Conservation (phyloP, 1,284 basidiomycete species). For the Moesziomyces globuligerus region DNA sequence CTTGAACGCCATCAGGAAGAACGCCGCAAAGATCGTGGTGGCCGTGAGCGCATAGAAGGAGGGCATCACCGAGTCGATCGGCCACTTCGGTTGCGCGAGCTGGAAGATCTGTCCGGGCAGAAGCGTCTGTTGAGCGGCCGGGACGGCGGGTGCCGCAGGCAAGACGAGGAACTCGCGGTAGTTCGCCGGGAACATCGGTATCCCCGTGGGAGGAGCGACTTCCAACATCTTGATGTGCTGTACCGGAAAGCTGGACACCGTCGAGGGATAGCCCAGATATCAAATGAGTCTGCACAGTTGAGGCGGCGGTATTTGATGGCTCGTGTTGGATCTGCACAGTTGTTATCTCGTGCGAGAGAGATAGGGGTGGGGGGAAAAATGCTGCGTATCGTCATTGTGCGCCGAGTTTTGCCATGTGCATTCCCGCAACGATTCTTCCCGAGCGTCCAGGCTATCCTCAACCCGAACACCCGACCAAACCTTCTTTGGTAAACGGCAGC, state of each 20-base stretch:
- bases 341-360: background rate
- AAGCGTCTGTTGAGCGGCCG: constrained; percentile 22
- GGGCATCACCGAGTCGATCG: constrained; percentile 20
- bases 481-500: too few species aligned
- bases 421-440: background rate
- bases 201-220: constrained; percentile 25
- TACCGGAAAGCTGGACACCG: too few species aligned
- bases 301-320: background rate
- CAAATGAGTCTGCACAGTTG: too few species aligned
- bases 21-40: constrained; percentile 26
- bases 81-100: constrained; percentile 39
- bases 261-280: too few species aligned
- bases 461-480: constrained; percentile 19
- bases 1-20: constrained; percentile 37
- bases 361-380: background rate
- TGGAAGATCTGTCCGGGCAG: constrained; percentile 37
- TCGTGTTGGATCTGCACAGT: too few species aligned
- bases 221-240: constrained; percentile 26
- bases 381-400: constrained; percentile 20
- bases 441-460: background rate
- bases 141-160: constrained; percentile 17
- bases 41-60: constrained; percentile 34
- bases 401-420: constrained; percentile 5
- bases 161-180: constrained; percentile 37
- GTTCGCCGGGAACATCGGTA: constrained; percentile 35